Evolutionary conservation across 129 eudicot species (phyloP).

Genomic region (Oenanthe sinensis): DNA sequence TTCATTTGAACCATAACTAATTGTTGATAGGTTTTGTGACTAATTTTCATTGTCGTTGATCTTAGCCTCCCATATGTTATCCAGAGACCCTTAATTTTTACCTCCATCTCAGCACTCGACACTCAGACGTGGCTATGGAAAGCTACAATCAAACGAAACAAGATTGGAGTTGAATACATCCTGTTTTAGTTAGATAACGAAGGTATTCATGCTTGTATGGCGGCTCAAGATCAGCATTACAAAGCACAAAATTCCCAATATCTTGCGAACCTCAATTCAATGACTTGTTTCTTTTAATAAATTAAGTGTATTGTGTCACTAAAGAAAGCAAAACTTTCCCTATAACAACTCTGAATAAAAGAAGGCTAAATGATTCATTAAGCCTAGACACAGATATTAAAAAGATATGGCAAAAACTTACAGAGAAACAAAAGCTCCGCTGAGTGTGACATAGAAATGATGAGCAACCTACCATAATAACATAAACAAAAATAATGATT

Average conservation of each 20-base stretch:
- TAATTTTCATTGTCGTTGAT: neutral
- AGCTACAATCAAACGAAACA: neutral
- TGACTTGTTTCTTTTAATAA: neutral
- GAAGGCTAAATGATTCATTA: neutral
- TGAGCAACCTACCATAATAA: constrained; percentile 4
- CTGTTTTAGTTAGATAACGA: too few relatives aligned
- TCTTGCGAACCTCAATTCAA: neutral
- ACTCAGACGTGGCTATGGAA: neutral
- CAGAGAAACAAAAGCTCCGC: constrained; percentile 1
- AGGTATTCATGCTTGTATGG: too few relatives aligned
- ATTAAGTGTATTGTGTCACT: neutral
- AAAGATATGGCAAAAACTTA: neutral
- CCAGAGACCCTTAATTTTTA: neutral
- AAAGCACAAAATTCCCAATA: neutral
- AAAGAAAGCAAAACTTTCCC: neutral
- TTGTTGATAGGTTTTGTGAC: neutral
- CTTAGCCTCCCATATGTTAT: neutral
- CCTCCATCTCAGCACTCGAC: neutral
- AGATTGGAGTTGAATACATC: too few relatives aligned
- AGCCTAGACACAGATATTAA: neutral
- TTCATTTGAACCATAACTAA: neutral
- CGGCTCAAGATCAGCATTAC: too few relatives aligned
- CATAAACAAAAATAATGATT: neutral
- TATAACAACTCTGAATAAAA: neutral
- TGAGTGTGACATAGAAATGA: neutral